Evolutionary conservation across 2,329 filamentous ascomycete genomes (phyloP), one percentile per base, ranked within the genome.

Genomic region (Neonectria punicea): DNA sequence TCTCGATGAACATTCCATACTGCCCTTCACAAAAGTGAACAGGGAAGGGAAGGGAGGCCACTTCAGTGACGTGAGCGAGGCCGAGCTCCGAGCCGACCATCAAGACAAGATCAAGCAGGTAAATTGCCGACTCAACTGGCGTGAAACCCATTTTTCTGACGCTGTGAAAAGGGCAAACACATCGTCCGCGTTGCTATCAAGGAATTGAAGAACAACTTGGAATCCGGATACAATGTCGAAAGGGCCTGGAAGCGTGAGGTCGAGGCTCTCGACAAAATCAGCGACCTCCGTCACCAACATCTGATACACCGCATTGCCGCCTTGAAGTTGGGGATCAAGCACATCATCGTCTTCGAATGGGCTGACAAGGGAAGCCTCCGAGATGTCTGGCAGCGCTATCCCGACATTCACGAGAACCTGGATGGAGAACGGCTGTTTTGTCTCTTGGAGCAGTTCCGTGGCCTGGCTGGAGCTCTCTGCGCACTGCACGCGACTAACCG

Each of bases 311-410:
- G 51, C 3, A 65, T 63, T 0, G 63, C 64, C 8, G 62, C 67
- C 20, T 69, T 69, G 7, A 69, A 39, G 5, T 41, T 32, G 0
- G 46, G 39, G 1, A 30, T 46, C 2, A 58, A 34, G 4, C 43
- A 62, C 9, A 67, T 58, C 16, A 69, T 70, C 4, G 22, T 70
- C 49, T 67, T 61, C 10, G 67, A 69, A 20, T 70, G 67, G 67
- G 65, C 67, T 14, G 9, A 69, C 3, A 67, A 61, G 1, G 68
- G 68, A 0, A 70, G 25, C 8, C n/a, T 70, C 1, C 61, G 67
- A 28, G 61, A 70, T 25, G 28, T 69, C 5, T 70, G 68, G 68
- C 4, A 43, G n/a, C 28, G 2, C 0, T 25, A 28, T 4, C 18
- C 43, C 39, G 11, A 10, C 7, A 20, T 18, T 32, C 25, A 58